Percentiles rank a stretch among this genome's conserved stretches.
Evolutionary conservation across 257 asterid species (phyloP).

Genomic region (Vinca minor): DNA sequence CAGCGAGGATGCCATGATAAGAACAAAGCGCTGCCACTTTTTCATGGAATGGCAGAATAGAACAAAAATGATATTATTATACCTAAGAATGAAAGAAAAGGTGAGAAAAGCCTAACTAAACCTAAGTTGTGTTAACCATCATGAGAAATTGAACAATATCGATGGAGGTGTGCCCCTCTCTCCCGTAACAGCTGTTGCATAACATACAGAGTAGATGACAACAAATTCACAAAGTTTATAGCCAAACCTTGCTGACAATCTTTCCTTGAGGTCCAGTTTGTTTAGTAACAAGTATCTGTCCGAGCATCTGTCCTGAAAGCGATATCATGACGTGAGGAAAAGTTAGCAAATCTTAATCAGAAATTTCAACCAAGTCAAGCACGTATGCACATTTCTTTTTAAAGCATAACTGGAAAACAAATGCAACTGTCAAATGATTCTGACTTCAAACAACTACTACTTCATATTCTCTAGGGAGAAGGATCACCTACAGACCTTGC

Average conservation of each 20-base stretch:
- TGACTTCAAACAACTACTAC: not conserved
- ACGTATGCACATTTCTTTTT: not conserved
- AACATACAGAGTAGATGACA: not conserved
- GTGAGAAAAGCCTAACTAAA: not conserved
- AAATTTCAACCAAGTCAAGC: not conserved
- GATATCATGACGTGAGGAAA: not conserved
- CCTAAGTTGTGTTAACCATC: not conserved
- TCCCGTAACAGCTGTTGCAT: not conserved
- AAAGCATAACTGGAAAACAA: not conserved
- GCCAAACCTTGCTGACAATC: conserved; percentile 91
- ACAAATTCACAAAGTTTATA: not conserved
- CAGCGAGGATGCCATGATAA: not conserved
- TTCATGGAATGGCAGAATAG: not conserved
- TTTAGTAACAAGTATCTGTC: conserved; percentile 87
- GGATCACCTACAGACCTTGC: not conserved
- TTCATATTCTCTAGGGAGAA: not conserved
- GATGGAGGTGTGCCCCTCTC: not conserved
- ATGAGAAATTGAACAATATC: not conserved
- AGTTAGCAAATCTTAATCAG: not conserved
- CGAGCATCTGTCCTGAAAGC: conserved; percentile 85
- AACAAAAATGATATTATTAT: not conserved
- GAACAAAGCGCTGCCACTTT: not conserved
- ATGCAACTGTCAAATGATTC: not conserved
- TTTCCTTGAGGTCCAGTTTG: conserved; percentile 95
- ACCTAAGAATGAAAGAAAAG: not conserved